A percentile compares a stretch with the other conserved stretches of the same genome.
These are phyloP conservation scores for Penicillium sp. DNA, from an alignment of 2,329 filamentous ascomycete species.

Conservation along the genomic window DNA sequence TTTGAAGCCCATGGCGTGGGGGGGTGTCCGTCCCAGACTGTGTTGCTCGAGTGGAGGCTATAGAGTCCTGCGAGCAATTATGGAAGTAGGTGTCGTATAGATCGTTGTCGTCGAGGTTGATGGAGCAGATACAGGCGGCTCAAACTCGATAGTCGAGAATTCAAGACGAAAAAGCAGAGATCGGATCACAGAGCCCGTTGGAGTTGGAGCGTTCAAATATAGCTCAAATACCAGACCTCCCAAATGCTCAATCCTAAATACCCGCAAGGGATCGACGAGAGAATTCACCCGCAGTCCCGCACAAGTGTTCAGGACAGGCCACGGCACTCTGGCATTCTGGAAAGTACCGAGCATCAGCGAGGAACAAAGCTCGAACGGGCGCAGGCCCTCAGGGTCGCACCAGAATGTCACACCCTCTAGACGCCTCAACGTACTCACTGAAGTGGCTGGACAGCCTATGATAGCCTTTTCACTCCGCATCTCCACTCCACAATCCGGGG, in stretches of 20 bases:
- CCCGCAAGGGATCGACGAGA: neutral
- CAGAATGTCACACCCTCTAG: conserved; percentile 10
- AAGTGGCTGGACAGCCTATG: too few species aligned
- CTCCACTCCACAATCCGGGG: conserved; percentile 9
- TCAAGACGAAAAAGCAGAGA: neutral
- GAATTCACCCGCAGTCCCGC: neutral
- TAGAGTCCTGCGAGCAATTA: neutral
- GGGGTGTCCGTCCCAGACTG: neutral
- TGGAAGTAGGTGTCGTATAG: neutral
- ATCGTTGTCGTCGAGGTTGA: too few species aligned
- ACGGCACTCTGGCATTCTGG: neutral
- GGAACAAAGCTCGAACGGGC: neutral
- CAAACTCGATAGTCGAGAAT: neutral
- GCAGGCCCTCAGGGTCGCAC: conserved; percentile 7
- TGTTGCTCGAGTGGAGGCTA: neutral
- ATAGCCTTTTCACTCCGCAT: neutral
- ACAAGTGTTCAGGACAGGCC: neutral
- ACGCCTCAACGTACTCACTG: neutral
- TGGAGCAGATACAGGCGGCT: too few species aligned
- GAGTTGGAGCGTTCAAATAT: neutral
- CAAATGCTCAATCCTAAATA: neutral
- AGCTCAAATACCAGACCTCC: neutral
- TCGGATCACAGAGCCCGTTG: neutral
- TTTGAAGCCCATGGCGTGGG: conserved; percentile 31
- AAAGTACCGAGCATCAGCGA: neutral